Evolutionary conservation across 768 basidiomycete species (phyloP).

Genomic region (Naganishia friedmannii): DNA sequence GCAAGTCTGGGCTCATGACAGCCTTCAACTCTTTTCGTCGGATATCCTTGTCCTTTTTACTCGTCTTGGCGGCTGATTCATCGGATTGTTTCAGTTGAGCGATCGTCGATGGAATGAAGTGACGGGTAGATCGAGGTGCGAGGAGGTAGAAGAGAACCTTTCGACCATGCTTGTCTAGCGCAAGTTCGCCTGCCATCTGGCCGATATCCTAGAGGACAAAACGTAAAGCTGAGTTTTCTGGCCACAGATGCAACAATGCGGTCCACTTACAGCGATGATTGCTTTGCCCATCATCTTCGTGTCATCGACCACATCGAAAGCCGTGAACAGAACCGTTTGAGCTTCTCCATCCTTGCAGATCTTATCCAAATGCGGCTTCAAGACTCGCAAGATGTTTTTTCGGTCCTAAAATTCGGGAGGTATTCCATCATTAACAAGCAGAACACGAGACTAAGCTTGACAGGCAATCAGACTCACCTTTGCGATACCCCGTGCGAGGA

Average conservation of each 20-base stretch:
- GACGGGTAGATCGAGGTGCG: slow-evolving; percentile 73
- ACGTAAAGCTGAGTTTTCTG: background rate
- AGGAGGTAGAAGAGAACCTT: slow-evolving; percentile 78
- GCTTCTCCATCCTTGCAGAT: slow-evolving; percentile 88
- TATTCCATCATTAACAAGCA: background rate
- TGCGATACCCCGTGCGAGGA: slow-evolving; percentile 75
- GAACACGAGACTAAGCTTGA: too few species aligned
- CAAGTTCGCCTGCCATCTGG: slow-evolving; percentile 58
- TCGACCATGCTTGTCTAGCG: slow-evolving; percentile 65
- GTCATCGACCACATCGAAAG: slow-evolving; percentile 85
- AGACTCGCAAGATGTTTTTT: slow-evolving; percentile 81
- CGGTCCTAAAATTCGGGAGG: slow-evolving; percentile 61
- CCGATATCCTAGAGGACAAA: slow-evolving; percentile 59
- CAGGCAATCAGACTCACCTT: slow-evolving; percentile 58
- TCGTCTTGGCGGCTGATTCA: slow-evolving; percentile 64
- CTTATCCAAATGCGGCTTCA: slow-evolving; percentile 83
- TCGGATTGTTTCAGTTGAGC: slow-evolving; percentile 71
- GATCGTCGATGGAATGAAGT: slow-evolving; percentile 82
- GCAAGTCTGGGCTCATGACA: slow-evolving; percentile 69
- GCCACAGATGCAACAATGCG: background rate
- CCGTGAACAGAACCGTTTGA: slow-evolving; percentile 82
- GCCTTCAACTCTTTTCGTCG: slow-evolving; percentile 69
- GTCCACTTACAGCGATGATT: slow-evolving; percentile 58
- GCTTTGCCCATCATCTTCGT: slow-evolving; percentile 84
- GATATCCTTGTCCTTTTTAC: slow-evolving; percentile 70